Base-by-base conservation (phyloP, 2,329 filamentous ascomycete species). In the Mollisia scopiformis region DNA sequence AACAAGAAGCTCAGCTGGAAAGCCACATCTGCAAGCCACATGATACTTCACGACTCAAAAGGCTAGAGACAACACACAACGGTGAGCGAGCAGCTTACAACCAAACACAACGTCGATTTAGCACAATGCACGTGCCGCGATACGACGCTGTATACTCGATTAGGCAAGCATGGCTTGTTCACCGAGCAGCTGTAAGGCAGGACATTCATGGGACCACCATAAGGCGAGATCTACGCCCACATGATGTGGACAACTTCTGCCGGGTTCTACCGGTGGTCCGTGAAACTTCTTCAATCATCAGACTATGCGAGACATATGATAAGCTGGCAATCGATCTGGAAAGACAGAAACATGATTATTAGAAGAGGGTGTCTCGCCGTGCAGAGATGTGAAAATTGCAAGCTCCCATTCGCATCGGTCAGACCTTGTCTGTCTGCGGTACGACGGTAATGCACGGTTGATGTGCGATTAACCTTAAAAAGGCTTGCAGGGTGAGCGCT, bases 1-100 rank as follows among this genome's bases (percentile, higher is more conserved):
- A 19, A n/a, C n/a, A 4, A 27, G 19, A 13, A 13, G 13, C 27
- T 55, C 35, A 55, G 53, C 53, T 55, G 21, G 16, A 46, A 41
- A 55, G 53, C 53, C 53, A 55, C 53, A 46, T 5, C n/a, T 55
- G 53, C 53, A 55, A 30, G 39, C 53, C 30, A 21, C 27, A 27
- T n/a, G 11, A 23, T 19, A 55, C 46, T 35, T 55, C 53, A 55
- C 53, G 53, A 47, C 16, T 14, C 27, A 27, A 3, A 46, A 46
- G 3, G 41, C 27, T 47, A 11, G 19, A 23, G 5, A 47, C 37
- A 31, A 47, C 19, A 19, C 19, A 46, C 19, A 55, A 11, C 27
- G 53, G 10, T 55, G 21, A 46, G 39, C 53, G 27, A 13, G 46
- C 23, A 13, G 53, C 31, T 14, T 31, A 3, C 16, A 41, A 47